A percentile compares a stretch with the other conserved stretches of the same genome.
Conservation (phyloP, 2,329 filamentous ascomycete species). For the Venturia effusa region DNA sequence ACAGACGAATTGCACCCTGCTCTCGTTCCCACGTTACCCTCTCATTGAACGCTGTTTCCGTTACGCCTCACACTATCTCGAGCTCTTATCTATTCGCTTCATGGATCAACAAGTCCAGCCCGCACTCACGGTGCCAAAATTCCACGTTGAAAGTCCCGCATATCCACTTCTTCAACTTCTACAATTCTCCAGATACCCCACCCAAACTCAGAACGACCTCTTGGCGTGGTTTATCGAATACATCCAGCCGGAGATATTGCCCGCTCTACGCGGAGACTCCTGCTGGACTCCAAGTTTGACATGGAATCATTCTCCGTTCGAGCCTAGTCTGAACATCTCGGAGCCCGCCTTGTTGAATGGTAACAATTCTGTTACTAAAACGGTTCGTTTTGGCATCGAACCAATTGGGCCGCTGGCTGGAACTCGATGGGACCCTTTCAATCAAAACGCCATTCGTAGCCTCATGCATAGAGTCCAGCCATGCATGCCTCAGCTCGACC, state of each 20-base stretch:
- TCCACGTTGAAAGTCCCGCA: neutral
- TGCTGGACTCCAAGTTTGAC: neutral
- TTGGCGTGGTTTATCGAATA: neutral
- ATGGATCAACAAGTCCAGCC: neutral
- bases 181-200: neutral
- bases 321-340: neutral
- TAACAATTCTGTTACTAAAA: neutral
- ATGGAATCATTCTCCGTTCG: neutral
- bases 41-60: neutral
- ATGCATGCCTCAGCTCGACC: neutral
- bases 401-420: neutral
- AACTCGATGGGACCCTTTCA: neutral
- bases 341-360: neutral
- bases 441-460: neutral
- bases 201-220: neutral
- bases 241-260: neutral
- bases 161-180: neutral
- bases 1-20: neutral
- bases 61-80: neutral
- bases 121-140: neutral
- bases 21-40: neutral
- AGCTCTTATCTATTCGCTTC: neutral
- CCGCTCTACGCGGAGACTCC: neutral
- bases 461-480: neutral
- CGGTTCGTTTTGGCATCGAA: conserved; percentile 3